These are phyloP conservation scores for Ophiostoma pallidulum DNA, from an alignment of 2,329 filamentous ascomycete species.

Conservation along the genomic window DNA sequence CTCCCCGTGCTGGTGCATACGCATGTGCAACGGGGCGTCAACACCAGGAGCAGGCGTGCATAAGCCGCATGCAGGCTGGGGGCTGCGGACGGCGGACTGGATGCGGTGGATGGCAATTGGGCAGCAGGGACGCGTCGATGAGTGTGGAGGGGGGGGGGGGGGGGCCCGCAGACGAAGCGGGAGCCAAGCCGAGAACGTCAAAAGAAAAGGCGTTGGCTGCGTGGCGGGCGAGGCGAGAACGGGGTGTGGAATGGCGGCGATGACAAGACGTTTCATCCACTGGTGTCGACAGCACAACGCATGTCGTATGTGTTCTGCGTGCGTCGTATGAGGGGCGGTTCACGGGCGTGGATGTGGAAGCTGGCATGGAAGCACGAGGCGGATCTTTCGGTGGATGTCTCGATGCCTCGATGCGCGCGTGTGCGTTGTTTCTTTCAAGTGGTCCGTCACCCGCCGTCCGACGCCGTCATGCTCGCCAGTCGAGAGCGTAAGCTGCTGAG, in stretches of 20 bases:
- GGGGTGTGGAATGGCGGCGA: slow-evolving; percentile 1
- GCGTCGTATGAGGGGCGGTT: too few species aligned
- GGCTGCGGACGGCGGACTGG: too few species aligned
- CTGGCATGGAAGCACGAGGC: slow-evolving; percentile 1
- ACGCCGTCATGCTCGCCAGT: too few species aligned
- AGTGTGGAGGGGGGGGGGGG: not conserved
- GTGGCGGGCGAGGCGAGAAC: not conserved
- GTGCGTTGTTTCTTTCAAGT: too few species aligned
- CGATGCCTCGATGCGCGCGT: too few species aligned
- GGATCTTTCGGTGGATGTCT: not conserved
- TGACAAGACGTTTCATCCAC: not conserved
- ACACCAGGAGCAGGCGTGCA: slow-evolving; percentile 21
- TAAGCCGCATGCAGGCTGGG: too few species aligned
- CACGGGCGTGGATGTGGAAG: too few species aligned
- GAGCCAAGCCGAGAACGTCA: not conserved
- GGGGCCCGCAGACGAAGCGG: not conserved
- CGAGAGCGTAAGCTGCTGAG: too few species aligned
- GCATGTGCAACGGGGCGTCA: not conserved
- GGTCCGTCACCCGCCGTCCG: too few species aligned
- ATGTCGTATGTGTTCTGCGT: not conserved
- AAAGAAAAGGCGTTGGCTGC: slow-evolving; percentile 3
- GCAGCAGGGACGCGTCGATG: slow-evolving; percentile 11
- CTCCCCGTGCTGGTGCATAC: slow-evolving; percentile 12
- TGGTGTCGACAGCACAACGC: not conserved
- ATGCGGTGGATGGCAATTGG: slow-evolving; percentile 27